Evolutionary conservation across 2,329 filamentous ascomycete genomes (phyloP), one percentile per base, ranked within the genome.

Genomic region (Aspergillus jensenii): DNA sequence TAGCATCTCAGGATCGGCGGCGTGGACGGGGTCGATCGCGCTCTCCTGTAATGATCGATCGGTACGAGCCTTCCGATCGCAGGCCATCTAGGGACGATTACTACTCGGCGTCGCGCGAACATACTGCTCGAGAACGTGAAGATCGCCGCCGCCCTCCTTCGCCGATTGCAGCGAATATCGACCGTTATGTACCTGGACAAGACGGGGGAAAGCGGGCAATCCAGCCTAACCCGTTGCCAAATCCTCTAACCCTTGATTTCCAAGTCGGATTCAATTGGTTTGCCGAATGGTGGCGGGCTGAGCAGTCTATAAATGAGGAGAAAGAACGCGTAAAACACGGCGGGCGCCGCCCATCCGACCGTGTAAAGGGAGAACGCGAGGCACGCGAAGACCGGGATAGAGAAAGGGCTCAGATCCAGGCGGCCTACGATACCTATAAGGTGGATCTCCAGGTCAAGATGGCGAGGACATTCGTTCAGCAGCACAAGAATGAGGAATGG

Each of bases 401-500:
- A 58, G 85, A 88, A 68, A 76, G 84, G 52, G 80, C 83, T 15
- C 81, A 84, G 68, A 88, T 88, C 11, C 86, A 88, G 60, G 79
- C 81, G 21, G 85, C 85, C 3, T 88, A 88, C 60, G 85, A 88
- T 66, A 73, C 80, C 41, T 88, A 88, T 77, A 88, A 88, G 70
- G 82, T 84, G 66, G 85, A 87, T 59, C 76, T 87, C 11, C 85
- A 87, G 65, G 78, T 86, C 37, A 83, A 84, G 64, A 93, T 96
- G 89, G 93, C 95, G 0, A 87, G 92, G 63, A 82, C 85, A 1
- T 99, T 99, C 72, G 95, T 99, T 43, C 86, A 89, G 50, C 89
- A 92, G 67, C 95, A 99, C 76, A 96, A 96, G 73, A 87, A 87
- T 44, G 95, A 99, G 74, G 93, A 99, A 72, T 99, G 95, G 95